Evolutionary conservation across 2,329 filamentous ascomycete species (phyloP).

Genomic region (Ambrosiella xylebori): DNA sequence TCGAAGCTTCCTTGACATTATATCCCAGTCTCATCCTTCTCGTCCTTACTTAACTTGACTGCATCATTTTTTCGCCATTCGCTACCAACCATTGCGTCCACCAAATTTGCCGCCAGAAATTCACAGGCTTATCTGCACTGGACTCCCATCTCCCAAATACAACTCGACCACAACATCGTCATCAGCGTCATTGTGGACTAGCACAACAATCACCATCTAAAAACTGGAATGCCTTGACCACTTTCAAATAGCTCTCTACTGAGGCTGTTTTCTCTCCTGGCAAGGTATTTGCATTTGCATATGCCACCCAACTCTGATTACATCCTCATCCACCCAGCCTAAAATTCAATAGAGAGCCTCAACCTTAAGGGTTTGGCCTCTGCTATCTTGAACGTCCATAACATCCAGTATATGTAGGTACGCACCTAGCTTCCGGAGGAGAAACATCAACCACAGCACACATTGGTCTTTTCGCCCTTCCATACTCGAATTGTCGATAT

Average conservation of each 20-base stretch:
- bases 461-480: neutral
- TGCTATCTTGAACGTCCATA: too few species aligned
- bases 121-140: neutral
- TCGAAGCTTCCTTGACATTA: neutral
- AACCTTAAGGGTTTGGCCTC: too few species aligned
- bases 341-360: neutral
- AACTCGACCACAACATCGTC: neutral
- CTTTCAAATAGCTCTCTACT: neutral
- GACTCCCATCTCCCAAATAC: neutral
- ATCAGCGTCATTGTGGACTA: neutral
- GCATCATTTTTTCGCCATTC: neutral
- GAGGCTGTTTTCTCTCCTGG: neutral
- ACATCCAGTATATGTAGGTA: too few species aligned
- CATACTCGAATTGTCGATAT: constrained; percentile 2
- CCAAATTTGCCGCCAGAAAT: neutral
- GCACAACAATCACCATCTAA: neutral
- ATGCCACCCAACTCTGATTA: neutral
- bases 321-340: neutral
- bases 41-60: neutral
- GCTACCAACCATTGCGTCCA: neutral
- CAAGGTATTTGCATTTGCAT: neutral
- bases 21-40: neutral
- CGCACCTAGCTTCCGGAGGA: too few species aligned
- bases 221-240: constrained; percentile 4
- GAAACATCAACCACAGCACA: neutral